Evolutionary conservation across 306 rosid species (phyloP).

Genomic region (Mimosa pudica): DNA sequence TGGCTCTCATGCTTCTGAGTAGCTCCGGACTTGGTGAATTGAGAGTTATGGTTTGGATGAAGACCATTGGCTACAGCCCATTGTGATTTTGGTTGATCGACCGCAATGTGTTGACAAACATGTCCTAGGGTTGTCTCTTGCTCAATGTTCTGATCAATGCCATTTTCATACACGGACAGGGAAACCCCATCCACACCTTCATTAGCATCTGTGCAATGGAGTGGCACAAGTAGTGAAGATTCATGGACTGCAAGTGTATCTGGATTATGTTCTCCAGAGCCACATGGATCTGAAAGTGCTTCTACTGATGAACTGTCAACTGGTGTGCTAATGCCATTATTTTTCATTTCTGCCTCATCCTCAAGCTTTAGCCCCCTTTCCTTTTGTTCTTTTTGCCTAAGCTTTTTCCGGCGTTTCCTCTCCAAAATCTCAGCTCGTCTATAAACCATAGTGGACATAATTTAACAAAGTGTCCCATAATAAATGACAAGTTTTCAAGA

Average conservation of each 20-base stretch:
- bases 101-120: conserved; percentile 37
- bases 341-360: conserved; percentile 49
- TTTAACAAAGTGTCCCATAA: conserved; percentile 23
- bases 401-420: conserved; percentile 82
- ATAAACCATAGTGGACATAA: conserved; percentile 31
- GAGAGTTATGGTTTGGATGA: conserved; percentile 56
- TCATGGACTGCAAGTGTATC: conserved; percentile 42
- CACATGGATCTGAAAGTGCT: conserved; percentile 46
- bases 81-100: conserved; percentile 59
- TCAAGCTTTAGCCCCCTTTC: conserved; percentile 54
- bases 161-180: conserved; percentile 42
- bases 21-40: conserved; percentile 54
- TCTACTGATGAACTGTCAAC: conserved; percentile 48
- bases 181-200: conserved; percentile 51
- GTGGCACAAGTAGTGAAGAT: conserved; percentile 40
- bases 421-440: conserved; percentile 84
- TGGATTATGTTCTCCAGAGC: conserved; percentile 38
- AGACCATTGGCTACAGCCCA: conserved; percentile 47
- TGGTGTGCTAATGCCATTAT: conserved; percentile 40
- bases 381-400: conserved; percentile 82
- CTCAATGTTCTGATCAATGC: conserved; percentile 55
- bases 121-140: conserved; percentile 43
- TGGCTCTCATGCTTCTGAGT: conserved; percentile 59
- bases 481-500: conserved; percentile 27
- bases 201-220: conserved; percentile 39